These are phyloP conservation scores for Diaporthe sp. DNA, from an alignment of 2,329 filamentous ascomycete genomes.

Conservation along the genomic window DNA sequence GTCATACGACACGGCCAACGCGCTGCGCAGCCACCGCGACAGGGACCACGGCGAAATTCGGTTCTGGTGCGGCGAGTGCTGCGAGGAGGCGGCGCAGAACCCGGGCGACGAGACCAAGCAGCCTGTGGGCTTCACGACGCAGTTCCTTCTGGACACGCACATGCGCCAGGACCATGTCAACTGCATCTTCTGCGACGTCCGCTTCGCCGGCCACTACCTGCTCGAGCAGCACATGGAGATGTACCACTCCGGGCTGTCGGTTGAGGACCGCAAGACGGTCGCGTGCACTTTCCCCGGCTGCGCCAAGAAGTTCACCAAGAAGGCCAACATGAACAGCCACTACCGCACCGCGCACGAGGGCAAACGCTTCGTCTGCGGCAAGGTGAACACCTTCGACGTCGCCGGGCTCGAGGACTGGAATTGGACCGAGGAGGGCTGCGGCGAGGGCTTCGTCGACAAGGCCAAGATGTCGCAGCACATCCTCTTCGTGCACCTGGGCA, in stretches of 20 bases:
- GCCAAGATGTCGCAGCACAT: constrained; percentile 86
- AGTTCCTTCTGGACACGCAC: constrained; percentile 79
- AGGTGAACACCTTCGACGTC: constrained; percentile 70
- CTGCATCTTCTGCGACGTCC: constrained; percentile 80
- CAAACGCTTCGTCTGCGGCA: constrained; percentile 83
- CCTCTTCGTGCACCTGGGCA: constrained; percentile 82
- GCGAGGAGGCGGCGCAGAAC: constrained; percentile 50
- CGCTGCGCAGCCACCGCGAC: constrained; percentile 79
- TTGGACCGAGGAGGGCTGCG: constrained; percentile 76
- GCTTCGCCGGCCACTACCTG: constrained; percentile 75
- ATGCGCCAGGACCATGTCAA: constrained; percentile 79
- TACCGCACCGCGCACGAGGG: constrained; percentile 83
- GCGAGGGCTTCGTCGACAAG: constrained; percentile 82
- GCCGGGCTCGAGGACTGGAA: constrained; percentile 74
- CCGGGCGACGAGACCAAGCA: constrained; percentile 55
- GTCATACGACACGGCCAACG: constrained; percentile 80
- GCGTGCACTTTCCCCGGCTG: constrained; percentile 78
- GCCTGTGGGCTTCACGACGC: constrained; percentile 77
- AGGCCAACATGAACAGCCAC: constrained; percentile 86
- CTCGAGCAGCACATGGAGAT: constrained; percentile 84
- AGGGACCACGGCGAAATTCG: constrained; percentile 77
- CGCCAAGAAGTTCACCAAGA: constrained; percentile 82
- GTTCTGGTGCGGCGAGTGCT: constrained; percentile 85
- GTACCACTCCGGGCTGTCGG: constrained; percentile 74
- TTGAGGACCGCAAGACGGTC: constrained; percentile 75